A percentile compares a stretch with the other conserved stretches of the same genome.
Evolutionary conservation across 2,329 filamentous ascomycete genomes (phyloP).

Genomic region (Alternaria sp.): DNA sequence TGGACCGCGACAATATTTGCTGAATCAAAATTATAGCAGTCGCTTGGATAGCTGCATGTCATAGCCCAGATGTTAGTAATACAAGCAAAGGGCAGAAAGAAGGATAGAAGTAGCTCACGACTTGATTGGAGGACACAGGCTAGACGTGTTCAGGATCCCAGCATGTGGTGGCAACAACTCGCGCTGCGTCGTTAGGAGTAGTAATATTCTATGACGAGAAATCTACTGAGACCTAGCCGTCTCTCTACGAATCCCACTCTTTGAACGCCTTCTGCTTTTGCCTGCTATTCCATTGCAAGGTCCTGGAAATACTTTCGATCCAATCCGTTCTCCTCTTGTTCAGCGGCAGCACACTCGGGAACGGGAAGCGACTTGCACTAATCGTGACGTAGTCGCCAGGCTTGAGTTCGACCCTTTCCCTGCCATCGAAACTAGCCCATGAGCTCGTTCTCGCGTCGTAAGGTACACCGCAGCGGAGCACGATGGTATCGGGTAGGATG

Average conservation of each 20-base stretch:
- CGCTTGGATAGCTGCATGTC: neutral
- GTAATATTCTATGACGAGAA: neutral
- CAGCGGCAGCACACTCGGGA: conserved; percentile 77
- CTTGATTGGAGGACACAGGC: neutral
- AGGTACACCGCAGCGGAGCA: conserved; percentile 90
- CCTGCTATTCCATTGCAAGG: conserved; percentile 82
- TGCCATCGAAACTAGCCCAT: conserved; percentile 98
- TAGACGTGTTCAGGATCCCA: neutral
- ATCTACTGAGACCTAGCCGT: neutral
- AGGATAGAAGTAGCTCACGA: neutral
- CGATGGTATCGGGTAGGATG: conserved; percentile 94
- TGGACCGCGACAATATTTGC: neutral
- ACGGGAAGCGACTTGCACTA: conserved; percentile 81
- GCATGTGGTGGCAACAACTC: neutral
- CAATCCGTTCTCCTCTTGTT: conserved; percentile 78
- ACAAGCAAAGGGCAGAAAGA: neutral
- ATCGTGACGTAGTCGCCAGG: conserved; percentile 88
- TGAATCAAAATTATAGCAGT: neutral
- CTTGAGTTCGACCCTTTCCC: conserved; percentile 76
- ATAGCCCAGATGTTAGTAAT: neutral
- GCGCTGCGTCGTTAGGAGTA: neutral
- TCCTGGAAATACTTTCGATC: conserved; percentile 82
- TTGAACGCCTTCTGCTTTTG: conserved; percentile 73
- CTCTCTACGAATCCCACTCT: conserved; percentile 37
- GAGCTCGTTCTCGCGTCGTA: conserved; percentile 88